These are phyloP conservation scores for Phytopythium sindhum DNA, from an alignment of 352 stramenopile species.

Conservation along the genomic window DNA sequence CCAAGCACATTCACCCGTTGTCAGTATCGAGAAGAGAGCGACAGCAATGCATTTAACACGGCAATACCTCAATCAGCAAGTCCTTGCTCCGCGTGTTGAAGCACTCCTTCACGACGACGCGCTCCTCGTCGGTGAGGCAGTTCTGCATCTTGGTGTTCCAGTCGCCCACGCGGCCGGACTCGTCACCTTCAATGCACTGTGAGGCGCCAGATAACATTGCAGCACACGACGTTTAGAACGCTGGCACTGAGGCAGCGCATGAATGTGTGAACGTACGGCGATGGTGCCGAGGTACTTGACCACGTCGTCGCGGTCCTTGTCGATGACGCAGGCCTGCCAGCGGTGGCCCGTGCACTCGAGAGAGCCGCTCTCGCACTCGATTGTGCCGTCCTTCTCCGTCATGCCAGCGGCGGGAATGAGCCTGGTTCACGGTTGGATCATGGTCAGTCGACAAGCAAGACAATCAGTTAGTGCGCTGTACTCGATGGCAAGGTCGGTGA, in stretches of 20 bases:
- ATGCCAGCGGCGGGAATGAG: conserved; percentile 72
- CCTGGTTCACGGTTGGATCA: conserved; percentile 18
- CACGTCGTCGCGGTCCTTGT: conserved; percentile 68
- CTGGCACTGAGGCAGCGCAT: neutral
- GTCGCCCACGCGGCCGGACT: conserved; percentile 62
- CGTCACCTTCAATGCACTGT: conserved; percentile 75
- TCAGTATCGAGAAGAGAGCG: neutral
- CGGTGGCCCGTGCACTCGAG: conserved; percentile 75
- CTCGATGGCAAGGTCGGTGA: neutral
- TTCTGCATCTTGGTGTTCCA: conserved; percentile 71
- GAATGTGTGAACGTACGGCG: conserved; percentile 32
- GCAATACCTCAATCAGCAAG: conserved; percentile 42
- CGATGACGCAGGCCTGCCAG: conserved; percentile 68
- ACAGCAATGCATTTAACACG: neutral
- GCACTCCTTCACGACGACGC: conserved; percentile 49
- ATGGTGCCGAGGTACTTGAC: conserved; percentile 74
- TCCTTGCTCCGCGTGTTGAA: conserved; percentile 52
- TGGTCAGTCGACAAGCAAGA: too few species aligned
- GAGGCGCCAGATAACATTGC: neutral
- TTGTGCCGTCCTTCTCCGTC: conserved; percentile 49
- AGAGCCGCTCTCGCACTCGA: conserved; percentile 59
- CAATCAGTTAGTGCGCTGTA: neutral
- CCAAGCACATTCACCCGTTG: neutral
- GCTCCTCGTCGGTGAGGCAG: conserved; percentile 65
- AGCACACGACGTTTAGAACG: neutral